Conservation (phyloP, 306 rosid species). For the Lathyrus sativus region DNA sequence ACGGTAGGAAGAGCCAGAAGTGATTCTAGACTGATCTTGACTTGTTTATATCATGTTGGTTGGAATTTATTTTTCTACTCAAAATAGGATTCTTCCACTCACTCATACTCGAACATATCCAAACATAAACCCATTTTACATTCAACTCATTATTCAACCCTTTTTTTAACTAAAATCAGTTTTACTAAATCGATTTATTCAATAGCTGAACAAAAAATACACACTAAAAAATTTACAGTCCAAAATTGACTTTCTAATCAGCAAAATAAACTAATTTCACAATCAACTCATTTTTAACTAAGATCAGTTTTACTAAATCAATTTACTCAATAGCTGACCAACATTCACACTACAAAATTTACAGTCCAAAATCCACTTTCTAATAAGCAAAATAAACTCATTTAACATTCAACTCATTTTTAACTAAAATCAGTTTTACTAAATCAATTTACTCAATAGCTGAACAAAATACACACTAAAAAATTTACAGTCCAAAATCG, state of each 20-base stretch:
- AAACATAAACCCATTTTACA: neutral
- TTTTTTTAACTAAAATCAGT: neutral
- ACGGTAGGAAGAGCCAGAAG: neutral
- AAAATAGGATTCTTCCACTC: neutral
- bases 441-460: too few relatives aligned
- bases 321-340: too few relatives aligned
- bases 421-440: too few relatives aligned
- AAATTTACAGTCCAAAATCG: too few relatives aligned
- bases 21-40: neutral
- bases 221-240: neutral
- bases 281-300: too few relatives aligned
- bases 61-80: neutral
- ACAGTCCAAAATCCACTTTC: too few relatives aligned
- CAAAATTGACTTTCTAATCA: slow-evolving; percentile 2
- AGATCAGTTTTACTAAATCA: too few relatives aligned
- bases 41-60: neutral
- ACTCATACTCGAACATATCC: neutral
- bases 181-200: neutral
- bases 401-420: too few relatives aligned
- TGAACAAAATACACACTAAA: too few relatives aligned
- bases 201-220: neutral
- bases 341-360: too few relatives aligned
- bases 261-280: neutral
- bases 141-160: neutral
- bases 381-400: too few relatives aligned